phyloP scores from a whole-genome alignment of 805 yeast genomes.

The Kodamaea nitidulidarum region DNA sequence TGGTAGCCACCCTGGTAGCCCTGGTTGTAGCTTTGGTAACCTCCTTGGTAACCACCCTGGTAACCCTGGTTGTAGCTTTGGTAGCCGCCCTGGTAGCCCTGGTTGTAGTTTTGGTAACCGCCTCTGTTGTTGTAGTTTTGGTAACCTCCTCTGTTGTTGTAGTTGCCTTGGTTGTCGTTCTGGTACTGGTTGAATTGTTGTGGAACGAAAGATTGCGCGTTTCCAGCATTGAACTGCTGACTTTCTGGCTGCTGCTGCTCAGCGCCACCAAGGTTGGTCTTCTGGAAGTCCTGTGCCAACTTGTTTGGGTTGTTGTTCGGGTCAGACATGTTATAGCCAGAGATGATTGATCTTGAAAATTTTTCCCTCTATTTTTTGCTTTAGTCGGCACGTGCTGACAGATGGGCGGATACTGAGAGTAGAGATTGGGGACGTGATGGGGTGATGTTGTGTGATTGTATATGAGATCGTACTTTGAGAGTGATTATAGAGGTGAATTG shows the following conservation, averaged over 20 bases:
- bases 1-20: conserved; percentile 13
- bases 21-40: conserved; percentile 16
- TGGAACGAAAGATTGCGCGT: conserved; percentile 48
- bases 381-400: too few species aligned
- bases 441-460: too few species aligned
- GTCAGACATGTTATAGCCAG: conserved; percentile 14
- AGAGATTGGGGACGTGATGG: too few species aligned
- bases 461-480: too few species aligned
- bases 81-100: conserved; percentile 14
- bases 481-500: too few species aligned
- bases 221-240: conserved; percentile 43
- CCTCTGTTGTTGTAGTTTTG: conserved; percentile 18
- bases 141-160: conserved; percentile 18
- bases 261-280: conserved; percentile 32
- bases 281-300: conserved; percentile 42
- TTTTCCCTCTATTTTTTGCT: conserved; percentile 3
- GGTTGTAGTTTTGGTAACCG: conserved; percentile 18
- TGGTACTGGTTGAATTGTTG: conserved; percentile 22
- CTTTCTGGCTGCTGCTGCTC: conserved; percentile 12
- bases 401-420: too few species aligned
- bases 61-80: conserved; percentile 20
- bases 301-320: conserved; percentile 38
- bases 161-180: conserved; percentile 25
- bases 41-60: conserved; percentile 8
- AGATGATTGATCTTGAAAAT: conserved; percentile 5